These are phyloP conservation scores for Serendipita sp. DNA, from an alignment of 768 basidiomycete species.

Conservation along the genomic window DNA sequence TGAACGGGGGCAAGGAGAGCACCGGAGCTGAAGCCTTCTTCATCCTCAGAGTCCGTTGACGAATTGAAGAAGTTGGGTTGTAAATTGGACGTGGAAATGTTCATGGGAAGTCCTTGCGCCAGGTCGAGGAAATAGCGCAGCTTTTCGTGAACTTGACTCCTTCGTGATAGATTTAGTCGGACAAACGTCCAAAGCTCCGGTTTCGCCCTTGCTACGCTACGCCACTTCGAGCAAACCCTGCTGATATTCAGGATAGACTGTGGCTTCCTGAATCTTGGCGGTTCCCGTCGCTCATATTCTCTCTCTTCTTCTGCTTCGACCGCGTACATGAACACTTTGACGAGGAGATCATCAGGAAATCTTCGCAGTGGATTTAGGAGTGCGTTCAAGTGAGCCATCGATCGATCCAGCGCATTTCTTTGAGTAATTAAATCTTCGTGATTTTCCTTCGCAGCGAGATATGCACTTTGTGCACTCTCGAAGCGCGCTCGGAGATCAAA, in stretches of 20 bases:
- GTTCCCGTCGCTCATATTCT: background rate
- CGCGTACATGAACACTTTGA: background rate
- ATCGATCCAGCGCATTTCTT: background rate
- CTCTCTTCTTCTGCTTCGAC: conserved; percentile 2
- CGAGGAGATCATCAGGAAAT: background rate
- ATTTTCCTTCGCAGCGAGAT: conserved; percentile 4
- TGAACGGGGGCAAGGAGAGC: background rate
- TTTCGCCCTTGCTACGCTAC: background rate
- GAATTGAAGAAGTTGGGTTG: conserved; percentile 1
- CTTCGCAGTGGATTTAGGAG: background rate
- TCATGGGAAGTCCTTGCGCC: background rate
- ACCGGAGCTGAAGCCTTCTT: background rate
- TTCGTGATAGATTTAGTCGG: background rate
- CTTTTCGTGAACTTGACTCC: conserved; percentile 1
- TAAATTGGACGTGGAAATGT: background rate
- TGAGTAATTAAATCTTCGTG: background rate
- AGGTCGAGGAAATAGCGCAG: conserved; percentile 1
- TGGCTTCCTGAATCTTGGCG: background rate
- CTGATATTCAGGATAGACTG: background rate
- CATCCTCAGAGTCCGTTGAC: conserved; percentile 1
- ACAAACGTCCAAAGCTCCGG: conserved; percentile 1
- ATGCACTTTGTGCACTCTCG: conserved; percentile 2
- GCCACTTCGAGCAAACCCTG: conserved; percentile 4
- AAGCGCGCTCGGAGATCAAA: background rate
- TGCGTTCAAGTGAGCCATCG: background rate